Base-by-base conservation (phyloP, 2,329 filamentous ascomycete species). In the Trichoderma sp. region DNA sequence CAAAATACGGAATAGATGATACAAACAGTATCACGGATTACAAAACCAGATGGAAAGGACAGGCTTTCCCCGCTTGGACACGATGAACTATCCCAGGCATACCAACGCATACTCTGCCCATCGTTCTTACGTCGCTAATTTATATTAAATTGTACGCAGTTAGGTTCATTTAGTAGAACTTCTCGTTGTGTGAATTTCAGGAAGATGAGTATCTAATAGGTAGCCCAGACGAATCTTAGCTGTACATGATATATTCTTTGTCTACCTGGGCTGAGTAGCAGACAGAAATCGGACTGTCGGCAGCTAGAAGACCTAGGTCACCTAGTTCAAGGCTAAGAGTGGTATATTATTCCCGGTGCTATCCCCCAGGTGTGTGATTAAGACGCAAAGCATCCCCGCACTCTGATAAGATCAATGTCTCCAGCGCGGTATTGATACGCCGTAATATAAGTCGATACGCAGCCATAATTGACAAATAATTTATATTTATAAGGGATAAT, bases 31-130 rank as follows among this genome's bases (percentile, higher is more conserved):
- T 40, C 33, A 40, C 37, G 35, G 47, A 27, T 27, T n/a, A 7
- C 19, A 52, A 35, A 21, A 8, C 10, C 31, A 21, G 47, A 43
- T 37, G 52, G 13, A 8, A 40, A 29, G 27, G 35, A 29, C 11
- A 4, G 49, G 35, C 52, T 37, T 19, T 6, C 61, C 60, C 61
- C 61, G 61, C 61, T 55, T 64, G 11, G 47, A 24, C 8, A 21
- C 5, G n/a, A 49, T 24, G 43, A 55, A 24, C 49, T 55, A 40
- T 33, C 10, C 31, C 61, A 27, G 37, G 55, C 52, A 33, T 33
- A 29, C 37, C 24, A 27, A 16, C 49, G 14, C 21, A 33, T 7
- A 40, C 29, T 35, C 21, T n/a, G 52, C 40, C 14, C 13, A 21
- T 31, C 5, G 10, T 13, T 24, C 4, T 49, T n/a, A 11, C 5